Evolutionary conservation across 140 eudicot species (phyloP).

Genomic region (Erigeron philadelphicus): DNA sequence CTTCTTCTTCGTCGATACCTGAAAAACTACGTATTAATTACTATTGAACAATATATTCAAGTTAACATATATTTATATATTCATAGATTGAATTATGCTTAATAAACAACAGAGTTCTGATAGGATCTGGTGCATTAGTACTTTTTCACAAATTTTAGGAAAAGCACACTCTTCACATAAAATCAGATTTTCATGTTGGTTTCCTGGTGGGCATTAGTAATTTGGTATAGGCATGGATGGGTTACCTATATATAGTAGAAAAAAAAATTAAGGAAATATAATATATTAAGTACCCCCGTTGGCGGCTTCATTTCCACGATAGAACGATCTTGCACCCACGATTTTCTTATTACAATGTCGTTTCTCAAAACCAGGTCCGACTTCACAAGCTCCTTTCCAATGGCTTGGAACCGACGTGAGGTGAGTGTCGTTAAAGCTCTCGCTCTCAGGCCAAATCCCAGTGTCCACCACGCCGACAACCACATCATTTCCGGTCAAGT

Average conservation of each 20-base stretch:
- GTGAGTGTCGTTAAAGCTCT: slow-evolving; percentile 38
- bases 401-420: slow-evolving; percentile 38
- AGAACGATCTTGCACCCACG: slow-evolving; percentile 59
- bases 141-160: too few species aligned
- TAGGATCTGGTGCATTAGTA: too few species aligned
- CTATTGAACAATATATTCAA: not conserved
- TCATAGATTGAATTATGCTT: too few species aligned
- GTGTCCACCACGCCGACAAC: slow-evolving; percentile 67
- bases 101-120: too few species aligned
- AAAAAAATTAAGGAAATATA: not conserved
- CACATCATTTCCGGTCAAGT: slow-evolving; percentile 30
- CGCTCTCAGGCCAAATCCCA: slow-evolving; percentile 77
- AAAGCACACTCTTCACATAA: too few species aligned
- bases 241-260: not conserved
- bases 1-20: slow-evolving; percentile 1
- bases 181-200: too few species aligned
- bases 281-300: slow-evolving; percentile 1
- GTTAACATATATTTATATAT: too few species aligned
- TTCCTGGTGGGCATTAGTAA: too few species aligned
- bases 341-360: slow-evolving; percentile 49
- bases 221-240: too few species aligned
- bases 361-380: slow-evolving; percentile 43
- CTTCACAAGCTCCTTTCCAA: slow-evolving; percentile 63
- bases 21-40: not conserved
- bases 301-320: slow-evolving; percentile 58